A percentile compares a stretch with the other conserved stretches of the same genome.
Evolutionary conservation across 139 green algal genomes (phyloP).

Genomic region (Coelastrella sp.): DNA sequence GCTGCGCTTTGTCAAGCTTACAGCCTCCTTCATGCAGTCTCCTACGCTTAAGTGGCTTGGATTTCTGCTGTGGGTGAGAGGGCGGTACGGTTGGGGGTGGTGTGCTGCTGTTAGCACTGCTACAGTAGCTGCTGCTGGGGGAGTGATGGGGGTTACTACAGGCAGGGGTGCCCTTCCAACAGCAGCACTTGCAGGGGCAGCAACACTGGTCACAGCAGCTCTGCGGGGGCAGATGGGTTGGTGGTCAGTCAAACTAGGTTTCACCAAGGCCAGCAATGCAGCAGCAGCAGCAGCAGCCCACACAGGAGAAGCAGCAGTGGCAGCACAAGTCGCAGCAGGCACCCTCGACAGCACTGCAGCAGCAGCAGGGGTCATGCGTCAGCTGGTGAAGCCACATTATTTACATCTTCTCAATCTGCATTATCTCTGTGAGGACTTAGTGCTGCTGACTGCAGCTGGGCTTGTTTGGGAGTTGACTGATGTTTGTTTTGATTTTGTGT

Average conservation of each 20-base stretch:
- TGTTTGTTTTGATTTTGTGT: not conserved
- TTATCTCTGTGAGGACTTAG: not conserved
- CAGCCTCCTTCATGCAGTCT: not conserved
- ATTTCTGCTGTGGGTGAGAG: not conserved
- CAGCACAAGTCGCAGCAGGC: not conserved
- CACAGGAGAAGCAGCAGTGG: not conserved
- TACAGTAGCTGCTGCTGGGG: not conserved
- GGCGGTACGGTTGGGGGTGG: not conserved
- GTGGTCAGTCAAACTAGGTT: not conserved
- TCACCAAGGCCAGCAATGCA: not conserved
- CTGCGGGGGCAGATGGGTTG: not conserved
- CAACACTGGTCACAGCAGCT: not conserved
- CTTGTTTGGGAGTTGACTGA: conserved; percentile 11
- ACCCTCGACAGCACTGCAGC: not conserved
- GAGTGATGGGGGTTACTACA: not conserved
- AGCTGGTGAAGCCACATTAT: not conserved
- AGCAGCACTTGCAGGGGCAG: not conserved
- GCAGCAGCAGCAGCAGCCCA: not conserved
- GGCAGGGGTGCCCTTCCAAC: not conserved
- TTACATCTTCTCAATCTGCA: not conserved
- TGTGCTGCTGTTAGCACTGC: not conserved
- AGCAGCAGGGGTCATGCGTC: not conserved
- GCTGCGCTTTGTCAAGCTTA: not conserved
- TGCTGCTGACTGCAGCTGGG: not conserved
- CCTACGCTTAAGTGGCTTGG: not conserved